Evolutionary conservation across 2,329 filamentous ascomycete genomes (phyloP).

Genomic region (Calycina herbarum): DNA sequence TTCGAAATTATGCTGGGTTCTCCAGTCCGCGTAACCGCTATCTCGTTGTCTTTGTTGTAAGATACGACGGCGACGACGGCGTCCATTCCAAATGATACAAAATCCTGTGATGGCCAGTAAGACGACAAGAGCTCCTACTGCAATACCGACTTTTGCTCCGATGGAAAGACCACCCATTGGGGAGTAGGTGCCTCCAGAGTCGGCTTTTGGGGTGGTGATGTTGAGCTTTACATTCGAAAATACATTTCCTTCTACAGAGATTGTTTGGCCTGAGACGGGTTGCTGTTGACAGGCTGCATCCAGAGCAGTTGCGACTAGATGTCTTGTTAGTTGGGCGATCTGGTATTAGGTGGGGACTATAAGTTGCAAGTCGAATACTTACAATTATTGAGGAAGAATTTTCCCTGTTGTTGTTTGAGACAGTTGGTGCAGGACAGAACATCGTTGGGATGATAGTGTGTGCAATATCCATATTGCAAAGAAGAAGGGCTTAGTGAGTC

Average conservation of each 20-base stretch:
- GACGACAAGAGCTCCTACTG: constrained; percentile 50
- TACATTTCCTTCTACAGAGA: constrained; percentile 53
- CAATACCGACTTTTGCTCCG: constrained; percentile 59
- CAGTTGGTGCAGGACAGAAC: constrained; percentile 50
- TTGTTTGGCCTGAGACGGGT: constrained; percentile 46
- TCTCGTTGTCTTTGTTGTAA: constrained; percentile 43
- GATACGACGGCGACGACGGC: constrained; percentile 53
- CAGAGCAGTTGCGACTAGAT: constrained; percentile 49
- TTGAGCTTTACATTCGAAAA: constrained; percentile 52
- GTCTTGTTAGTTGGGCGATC: constrained; percentile 26
- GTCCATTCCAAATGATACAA: constrained; percentile 57
- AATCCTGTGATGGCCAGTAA: constrained; percentile 51
- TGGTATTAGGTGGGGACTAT: neutral
- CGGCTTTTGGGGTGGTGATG: constrained; percentile 49
- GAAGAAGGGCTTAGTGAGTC: constrained; percentile 42
- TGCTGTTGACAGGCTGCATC: constrained; percentile 57
- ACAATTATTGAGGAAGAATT: constrained; percentile 56
- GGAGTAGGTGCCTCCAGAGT: constrained; percentile 25
- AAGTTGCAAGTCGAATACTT: constrained; percentile 27
- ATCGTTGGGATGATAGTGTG: constrained; percentile 45
- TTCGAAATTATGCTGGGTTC: constrained; percentile 18
- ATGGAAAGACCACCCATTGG: constrained; percentile 47
- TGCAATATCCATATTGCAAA: constrained; percentile 53
- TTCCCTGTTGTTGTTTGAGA: constrained; percentile 41
- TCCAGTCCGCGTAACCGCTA: constrained; percentile 31